A percentile compares a stretch with the other conserved stretches of the same genome.
Evolutionary conservation across 164 flowering plant species (phyloP).

Genomic region (Buxus sempervirens): DNA sequence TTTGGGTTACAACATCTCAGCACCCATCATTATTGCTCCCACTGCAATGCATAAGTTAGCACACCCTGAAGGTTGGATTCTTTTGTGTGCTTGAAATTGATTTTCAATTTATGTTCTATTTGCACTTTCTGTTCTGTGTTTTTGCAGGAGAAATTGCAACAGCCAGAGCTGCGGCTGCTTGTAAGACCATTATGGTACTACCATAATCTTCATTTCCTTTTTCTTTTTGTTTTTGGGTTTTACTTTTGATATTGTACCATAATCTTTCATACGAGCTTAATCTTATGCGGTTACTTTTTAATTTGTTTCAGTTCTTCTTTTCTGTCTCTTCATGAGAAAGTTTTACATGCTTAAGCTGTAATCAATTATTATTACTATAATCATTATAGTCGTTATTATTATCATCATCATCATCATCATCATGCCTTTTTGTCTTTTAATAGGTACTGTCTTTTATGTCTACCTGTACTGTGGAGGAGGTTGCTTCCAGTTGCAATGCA

Average conservation of each 20-base stretch:
- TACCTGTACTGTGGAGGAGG: constrained; percentile 72
- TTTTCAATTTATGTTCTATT: too few species aligned
- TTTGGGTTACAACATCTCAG: constrained; percentile 52
- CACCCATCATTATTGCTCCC: constrained; percentile 84
- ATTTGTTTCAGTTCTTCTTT: too few species aligned
- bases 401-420: too few species aligned
- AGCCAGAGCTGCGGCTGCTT: constrained; percentile 76
- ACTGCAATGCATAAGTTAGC: constrained; percentile 64
- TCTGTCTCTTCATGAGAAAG: too few species aligned
- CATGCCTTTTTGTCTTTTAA: not conserved
- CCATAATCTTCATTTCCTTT: not conserved
- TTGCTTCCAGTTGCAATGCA: constrained; percentile 73
- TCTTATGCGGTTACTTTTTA: too few species aligned
- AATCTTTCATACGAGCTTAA: too few species aligned
- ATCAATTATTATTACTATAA: too few species aligned
- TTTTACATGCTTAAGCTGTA: too few species aligned
- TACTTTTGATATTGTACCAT: too few species aligned
- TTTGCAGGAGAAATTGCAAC: constrained; percentile 75
- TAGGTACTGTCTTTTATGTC: constrained; percentile 64
- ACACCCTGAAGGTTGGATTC: constrained; percentile 58
- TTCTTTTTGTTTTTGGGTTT: not conserved
- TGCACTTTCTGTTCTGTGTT: constrained; percentile 6
- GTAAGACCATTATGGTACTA: constrained; percentile 70
- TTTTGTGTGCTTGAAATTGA: too few species aligned
- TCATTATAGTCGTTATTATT: too few species aligned